These are phyloP conservation scores for Leersia perrieri DNA, from an alignment of 176 grass and related monocot species.

Conservation along the genomic window DNA sequence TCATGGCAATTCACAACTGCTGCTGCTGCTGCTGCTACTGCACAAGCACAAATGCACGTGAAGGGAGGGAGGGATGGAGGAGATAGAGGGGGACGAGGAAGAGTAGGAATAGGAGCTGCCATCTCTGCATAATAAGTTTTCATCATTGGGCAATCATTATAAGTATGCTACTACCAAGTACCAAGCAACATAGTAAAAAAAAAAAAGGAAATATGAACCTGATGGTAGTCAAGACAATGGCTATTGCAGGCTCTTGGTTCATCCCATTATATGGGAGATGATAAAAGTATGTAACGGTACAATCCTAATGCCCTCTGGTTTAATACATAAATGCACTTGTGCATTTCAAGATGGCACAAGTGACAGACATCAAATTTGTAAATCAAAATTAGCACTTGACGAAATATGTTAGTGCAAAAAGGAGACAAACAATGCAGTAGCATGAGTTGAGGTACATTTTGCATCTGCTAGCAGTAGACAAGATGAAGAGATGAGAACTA, in stretches of 20 bases:
- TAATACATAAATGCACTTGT: not conserved
- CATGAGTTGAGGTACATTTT: not conserved
- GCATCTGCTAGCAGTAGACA: not conserved
- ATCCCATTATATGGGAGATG: not conserved
- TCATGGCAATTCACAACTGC: not conserved
- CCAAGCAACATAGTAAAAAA: not conserved
- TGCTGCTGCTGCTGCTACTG: conserved; percentile 3
- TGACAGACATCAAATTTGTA: not conserved
- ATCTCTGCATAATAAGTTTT: conserved; percentile 25
- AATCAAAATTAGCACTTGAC: not conserved
- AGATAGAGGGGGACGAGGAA: not conserved
- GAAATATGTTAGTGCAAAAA: not conserved
- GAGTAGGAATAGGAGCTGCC: too few species aligned
- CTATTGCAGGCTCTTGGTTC: not conserved
- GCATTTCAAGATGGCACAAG: not conserved
- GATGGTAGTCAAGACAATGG: not conserved
- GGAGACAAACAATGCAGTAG: not conserved
- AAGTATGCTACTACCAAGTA: not conserved
- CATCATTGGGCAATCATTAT: conserved; percentile 30
- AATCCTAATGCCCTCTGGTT: not conserved
- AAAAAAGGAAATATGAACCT: not conserved
- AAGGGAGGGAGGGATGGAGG: not conserved
- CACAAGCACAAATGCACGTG: not conserved
- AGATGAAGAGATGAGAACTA: not conserved
- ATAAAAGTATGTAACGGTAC: not conserved